These are phyloP conservation scores for Cercospora zeina DNA, from an alignment of 2,329 filamentous ascomycete species.

Conservation along the genomic window DNA sequence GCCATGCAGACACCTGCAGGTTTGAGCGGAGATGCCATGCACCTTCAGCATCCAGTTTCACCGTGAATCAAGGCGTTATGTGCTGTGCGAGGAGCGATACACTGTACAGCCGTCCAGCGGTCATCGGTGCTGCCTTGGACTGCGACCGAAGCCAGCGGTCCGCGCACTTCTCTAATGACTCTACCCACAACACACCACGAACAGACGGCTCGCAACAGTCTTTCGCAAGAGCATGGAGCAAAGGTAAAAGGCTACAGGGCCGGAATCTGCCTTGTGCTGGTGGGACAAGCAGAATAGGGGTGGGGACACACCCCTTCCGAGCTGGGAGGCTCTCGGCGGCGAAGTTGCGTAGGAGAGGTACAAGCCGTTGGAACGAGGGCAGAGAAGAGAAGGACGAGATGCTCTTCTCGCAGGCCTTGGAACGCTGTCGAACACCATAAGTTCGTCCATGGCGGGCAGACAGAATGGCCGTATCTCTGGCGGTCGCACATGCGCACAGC, in stretches of 20 bases:
- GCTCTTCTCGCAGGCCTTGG: neutral
- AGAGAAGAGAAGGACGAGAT: neutral
- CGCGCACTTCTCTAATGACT: neutral
- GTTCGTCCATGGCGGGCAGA: neutral
- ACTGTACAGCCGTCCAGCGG: neutral
- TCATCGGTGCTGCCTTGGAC: neutral
- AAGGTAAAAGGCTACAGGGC: neutral
- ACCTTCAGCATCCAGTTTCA: neutral
- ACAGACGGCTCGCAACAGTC: neutral
- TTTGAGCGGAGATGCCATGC: neutral
- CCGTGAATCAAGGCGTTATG: slow-evolving; percentile 2
- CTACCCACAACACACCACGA: neutral
- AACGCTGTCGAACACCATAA: neutral
- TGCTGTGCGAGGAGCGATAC: neutral
- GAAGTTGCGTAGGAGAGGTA: neutral
- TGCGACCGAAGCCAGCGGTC: neutral
- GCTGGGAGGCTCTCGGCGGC: neutral
- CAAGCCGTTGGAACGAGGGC: neutral
- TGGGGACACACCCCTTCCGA: neutral
- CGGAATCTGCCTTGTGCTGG: neutral
- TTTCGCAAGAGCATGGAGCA: neutral
- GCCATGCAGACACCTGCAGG: neutral
- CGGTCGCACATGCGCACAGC: neutral
- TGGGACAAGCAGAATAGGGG: neutral
- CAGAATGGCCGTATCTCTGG: neutral